Base-by-base conservation (phyloP, 768 basidiomycete species). In the Boletus reticulatus region DNA sequence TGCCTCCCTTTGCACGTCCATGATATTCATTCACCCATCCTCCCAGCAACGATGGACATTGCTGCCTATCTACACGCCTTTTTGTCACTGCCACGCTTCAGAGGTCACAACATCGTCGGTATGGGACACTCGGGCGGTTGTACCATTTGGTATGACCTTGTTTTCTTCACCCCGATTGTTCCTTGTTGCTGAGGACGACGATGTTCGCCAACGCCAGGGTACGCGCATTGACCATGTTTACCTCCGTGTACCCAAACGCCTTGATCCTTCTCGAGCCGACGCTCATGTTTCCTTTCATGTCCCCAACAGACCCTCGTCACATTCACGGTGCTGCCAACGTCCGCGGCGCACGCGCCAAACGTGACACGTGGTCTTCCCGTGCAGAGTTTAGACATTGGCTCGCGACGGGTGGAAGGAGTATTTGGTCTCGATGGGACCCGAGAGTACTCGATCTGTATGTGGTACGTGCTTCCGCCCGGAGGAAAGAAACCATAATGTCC, bases 291-390 rank as follows among this genome's bases (percentile, higher is more conserved):
- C 71, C 68, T 22, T 52, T 24, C 14, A 56, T 71, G 53, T 58
- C 69, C 1, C 58, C 71, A 6, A 57, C 56, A 1, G 69, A 71
- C 37, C 62, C 61, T 4, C 70, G 70, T n/a, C 55, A 52, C 4
- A 52, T 67, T n/a, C 70, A 65, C 17, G 69, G 70, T 6, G 62
- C 65, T 5, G 62, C 71, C 39, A 71, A 71, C 29, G 65, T 72
- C 16, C 66, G 66, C 3, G 69, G 65, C 4, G 67, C 66, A 6
- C 58, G 54, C 4, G 52, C 51, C 12, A 71, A 68, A 49, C 70
- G 62, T 3, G 67, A 71, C n/a, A 54, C 16, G 4, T 71, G 70
- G 70, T 2, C 50, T 5, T 63, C 62, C 14, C 71, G 67, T 2
- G 48, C 61, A 17, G 65, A 60, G 1, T 55, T 63, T 7, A 45